Evolutionary conservation across 129 eudicot genomes (phyloP).

Genomic region (Flaveria linearis): DNA sequence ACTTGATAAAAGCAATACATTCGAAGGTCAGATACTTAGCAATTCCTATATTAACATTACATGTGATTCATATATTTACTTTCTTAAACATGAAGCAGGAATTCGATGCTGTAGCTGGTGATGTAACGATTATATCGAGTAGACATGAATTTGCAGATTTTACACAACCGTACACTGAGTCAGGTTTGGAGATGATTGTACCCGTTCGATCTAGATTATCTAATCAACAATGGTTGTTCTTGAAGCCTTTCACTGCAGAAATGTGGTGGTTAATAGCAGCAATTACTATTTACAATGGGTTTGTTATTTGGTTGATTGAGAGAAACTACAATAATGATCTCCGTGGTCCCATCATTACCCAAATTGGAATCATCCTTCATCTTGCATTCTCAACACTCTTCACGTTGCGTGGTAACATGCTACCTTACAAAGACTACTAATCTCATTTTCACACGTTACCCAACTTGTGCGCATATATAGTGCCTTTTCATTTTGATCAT

Average conservation of each 20-base stretch:
- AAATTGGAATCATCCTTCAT: constrained; percentile 40
- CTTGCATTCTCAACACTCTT: constrained; percentile 48
- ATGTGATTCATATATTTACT: too few species aligned
- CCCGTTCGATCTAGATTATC: constrained; percentile 34
- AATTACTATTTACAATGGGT: constrained; percentile 46
- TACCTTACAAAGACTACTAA: too few species aligned
- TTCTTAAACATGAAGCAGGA: constrained; percentile 22
- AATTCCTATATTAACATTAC: too few species aligned
- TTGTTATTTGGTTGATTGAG: constrained; percentile 57
- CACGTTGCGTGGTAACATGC: constrained; percentile 42
- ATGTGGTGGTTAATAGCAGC: constrained; percentile 47
- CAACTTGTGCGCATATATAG: too few species aligned
- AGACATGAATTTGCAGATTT: constrained; percentile 41
- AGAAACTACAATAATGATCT: constrained; percentile 20
- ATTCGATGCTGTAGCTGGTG: constrained; percentile 62
- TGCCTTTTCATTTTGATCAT: neutral
- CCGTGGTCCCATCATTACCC: constrained; percentile 16
- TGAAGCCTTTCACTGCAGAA: constrained; percentile 49
- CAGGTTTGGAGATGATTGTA: constrained; percentile 54
- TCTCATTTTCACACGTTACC: too few species aligned
- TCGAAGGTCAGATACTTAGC: constrained; percentile 26
- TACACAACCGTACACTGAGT: constrained; percentile 51
- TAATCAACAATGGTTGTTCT: constrained; percentile 42
- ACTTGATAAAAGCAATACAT: constrained; percentile 33
- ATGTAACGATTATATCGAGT: constrained; percentile 37